Evolutionary conservation across 768 basidiomycete genomes (phyloP), one percentile per base, ranked within the genome.

Genomic region (Tulasnella sp.): DNA sequence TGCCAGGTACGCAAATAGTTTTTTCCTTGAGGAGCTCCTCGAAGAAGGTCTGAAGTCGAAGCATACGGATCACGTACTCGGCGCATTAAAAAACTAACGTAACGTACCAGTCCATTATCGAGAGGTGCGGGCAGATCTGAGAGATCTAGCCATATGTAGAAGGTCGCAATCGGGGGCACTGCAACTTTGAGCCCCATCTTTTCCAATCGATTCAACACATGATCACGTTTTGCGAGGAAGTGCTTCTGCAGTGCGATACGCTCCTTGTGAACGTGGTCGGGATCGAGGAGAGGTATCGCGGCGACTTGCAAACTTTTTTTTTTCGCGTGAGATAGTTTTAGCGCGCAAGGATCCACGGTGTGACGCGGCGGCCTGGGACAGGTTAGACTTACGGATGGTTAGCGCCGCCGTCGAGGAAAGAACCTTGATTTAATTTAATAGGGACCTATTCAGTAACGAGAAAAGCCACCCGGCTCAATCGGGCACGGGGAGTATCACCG

Each of bases 71-170:
- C 78, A 82, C 34, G 28, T 37, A 34, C 24, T 46, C 40, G 54
- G 78, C 41, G 16, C 16, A 31, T 76, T 81, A 79, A 41, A 50
- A 40, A 22, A 37, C 34, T 54, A 72, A 50, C 41, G 20, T 73
- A 22, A 87, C 89, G 8, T 81, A 94, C 93, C 84, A 98, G 87
- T 28, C 96, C 96, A 83, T 95, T 95, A 87, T 96, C 95, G 69
- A 98, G 85, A 9, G 97, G 97, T 6, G 90, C 83, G 12, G 95
- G 93, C 73, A 98, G 89, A 79, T 88, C 89, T 85, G 92, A 92
- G 31, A 97, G 88, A 86, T 94, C 94, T 81, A 97, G 90, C 96
- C 97, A 98, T 85, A 98, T 91, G 86, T 98, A 98, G 87, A 98
- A 98, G 2, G 97, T 98, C 79, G 92, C 91, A 28, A 87, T 88